Evolutionary conservation across 805 yeast species (phyloP).

Genomic region (Zygosaccharomyces gambellarensis): DNA sequence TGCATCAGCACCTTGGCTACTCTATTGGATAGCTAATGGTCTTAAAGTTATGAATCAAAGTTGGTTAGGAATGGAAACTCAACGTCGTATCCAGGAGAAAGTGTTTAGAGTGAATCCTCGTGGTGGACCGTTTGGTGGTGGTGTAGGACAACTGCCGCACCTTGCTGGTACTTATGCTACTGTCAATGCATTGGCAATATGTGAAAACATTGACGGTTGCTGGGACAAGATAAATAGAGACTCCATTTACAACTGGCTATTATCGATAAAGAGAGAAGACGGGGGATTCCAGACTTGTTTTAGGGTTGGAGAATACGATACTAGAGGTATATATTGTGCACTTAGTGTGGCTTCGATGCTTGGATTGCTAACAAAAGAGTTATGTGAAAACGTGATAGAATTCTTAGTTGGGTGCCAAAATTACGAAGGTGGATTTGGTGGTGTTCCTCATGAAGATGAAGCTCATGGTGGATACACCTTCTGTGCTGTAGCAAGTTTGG

Average conservation of each 20-base stretch:
- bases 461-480: conserved; percentile 98
- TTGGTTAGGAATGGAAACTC: conserved; percentile 24
- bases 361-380: conserved; percentile 55
- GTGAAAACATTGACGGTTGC: conserved; percentile 40
- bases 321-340: conserved; percentile 84
- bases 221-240: conserved; percentile 44
- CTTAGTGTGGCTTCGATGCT: conserved; percentile 66
- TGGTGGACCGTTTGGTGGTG: conserved; percentile 82
- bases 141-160: conserved; percentile 75
- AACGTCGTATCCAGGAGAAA: conserved; percentile 30
- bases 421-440: conserved; percentile 94
- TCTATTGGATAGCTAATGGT: conserved; percentile 76
- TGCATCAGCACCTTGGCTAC: conserved; percentile 89
- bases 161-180: conserved; percentile 82
- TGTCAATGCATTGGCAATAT: conserved; percentile 52
- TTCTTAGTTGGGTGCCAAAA: conserved; percentile 76
- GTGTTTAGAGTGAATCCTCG: conserved; percentile 29
- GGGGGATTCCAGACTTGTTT: conserved; percentile 58
- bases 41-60: conserved; percentile 38
- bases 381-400: conserved; percentile 46
- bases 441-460: conserved; percentile 66
- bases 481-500: conserved; percentile 72
- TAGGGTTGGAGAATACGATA: conserved; percentile 70
- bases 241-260: conserved; percentile 57
- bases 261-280: conserved; percentile 53